phyloP scores from a whole-genome alignment of 495 filamentous ascomycete species.

The Penicillium arizonense region DNA sequence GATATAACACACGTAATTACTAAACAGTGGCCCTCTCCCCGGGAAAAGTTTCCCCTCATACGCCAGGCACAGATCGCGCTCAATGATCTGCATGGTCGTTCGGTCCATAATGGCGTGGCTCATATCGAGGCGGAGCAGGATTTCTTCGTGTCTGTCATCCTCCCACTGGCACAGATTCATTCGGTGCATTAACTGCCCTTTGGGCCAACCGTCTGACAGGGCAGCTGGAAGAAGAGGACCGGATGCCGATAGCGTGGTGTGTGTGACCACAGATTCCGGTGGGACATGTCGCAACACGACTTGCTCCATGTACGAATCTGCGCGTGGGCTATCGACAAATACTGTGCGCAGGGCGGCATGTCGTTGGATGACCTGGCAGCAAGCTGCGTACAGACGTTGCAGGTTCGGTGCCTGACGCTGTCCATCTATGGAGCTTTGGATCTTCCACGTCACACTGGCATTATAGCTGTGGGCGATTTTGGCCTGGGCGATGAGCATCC shows the following conservation, averaged over 20 bases:
- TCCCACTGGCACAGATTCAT: background rate
- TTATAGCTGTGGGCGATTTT: background rate
- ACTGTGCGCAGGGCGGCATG: conserved; percentile 48
- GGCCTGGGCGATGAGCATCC: background rate
- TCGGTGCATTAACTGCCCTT: background rate
- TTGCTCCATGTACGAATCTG: background rate
- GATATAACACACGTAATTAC: too few relatives aligned
- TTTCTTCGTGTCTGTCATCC: background rate
- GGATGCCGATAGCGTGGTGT: background rate
- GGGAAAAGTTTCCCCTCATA: background rate
- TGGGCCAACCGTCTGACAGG: background rate
- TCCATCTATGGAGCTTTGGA: background rate
- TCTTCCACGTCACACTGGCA: background rate
- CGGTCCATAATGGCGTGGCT: background rate
- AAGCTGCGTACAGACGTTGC: conserved; percentile 16
- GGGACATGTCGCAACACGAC: background rate
- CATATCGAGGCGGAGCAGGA: background rate
- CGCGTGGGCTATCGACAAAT: conserved; percentile 20
- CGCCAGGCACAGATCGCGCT: background rate
- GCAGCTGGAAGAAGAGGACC: background rate
- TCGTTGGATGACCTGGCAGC: conserved; percentile 33
- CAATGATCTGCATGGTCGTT: background rate
- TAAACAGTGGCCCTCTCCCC: too few relatives aligned
- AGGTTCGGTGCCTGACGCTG: conserved; percentile 29
- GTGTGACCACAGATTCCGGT: background rate